Evolutionary conservation across 2,329 filamentous ascomycete species (phyloP).

Genomic region (Tolypocladium paradoxum): DNA sequence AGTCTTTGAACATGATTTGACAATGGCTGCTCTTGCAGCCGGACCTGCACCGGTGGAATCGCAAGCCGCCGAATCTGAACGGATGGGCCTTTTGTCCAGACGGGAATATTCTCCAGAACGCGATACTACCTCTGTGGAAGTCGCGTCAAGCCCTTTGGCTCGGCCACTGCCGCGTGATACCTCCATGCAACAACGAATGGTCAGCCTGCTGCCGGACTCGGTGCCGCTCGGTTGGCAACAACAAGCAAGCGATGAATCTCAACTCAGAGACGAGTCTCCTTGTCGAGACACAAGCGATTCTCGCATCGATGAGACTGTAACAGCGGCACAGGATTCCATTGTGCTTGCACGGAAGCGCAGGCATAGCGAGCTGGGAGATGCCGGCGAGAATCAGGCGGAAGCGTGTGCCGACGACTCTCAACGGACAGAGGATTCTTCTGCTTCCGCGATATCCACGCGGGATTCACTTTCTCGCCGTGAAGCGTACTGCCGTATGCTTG

Average conservation of each 20-base stretch:
- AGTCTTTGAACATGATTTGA: conserved; percentile 52
- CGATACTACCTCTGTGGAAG: background rate
- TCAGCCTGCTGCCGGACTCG: background rate
- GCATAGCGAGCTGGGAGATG: conserved; percentile 5
- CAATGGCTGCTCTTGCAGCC: conserved; percentile 35
- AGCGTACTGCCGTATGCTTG: conserved; percentile 22
- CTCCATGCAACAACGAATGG: background rate
- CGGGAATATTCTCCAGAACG: background rate
- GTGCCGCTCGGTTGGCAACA: background rate
- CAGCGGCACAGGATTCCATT: background rate
- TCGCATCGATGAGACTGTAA: background rate
- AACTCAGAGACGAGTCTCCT: too few relatives aligned
- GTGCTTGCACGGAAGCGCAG: conserved; percentile 9
- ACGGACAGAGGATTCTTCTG: conserved; percentile 4
- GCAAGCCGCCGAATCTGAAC: background rate
- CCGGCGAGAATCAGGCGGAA: background rate
- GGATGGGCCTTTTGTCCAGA: background rate
- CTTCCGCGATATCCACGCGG: conserved; percentile 5
- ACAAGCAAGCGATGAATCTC: too few relatives aligned
- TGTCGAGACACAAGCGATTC: background rate
- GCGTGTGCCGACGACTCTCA: conserved; percentile 1
- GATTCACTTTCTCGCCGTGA: conserved; percentile 16
- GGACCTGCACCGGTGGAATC: background rate
- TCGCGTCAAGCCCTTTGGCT: background rate
- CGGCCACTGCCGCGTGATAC: background rate